These are phyloP conservation scores for Silybum marianum DNA, from an alignment of 129 eudicot genomes.

Conservation along the genomic window DNA sequence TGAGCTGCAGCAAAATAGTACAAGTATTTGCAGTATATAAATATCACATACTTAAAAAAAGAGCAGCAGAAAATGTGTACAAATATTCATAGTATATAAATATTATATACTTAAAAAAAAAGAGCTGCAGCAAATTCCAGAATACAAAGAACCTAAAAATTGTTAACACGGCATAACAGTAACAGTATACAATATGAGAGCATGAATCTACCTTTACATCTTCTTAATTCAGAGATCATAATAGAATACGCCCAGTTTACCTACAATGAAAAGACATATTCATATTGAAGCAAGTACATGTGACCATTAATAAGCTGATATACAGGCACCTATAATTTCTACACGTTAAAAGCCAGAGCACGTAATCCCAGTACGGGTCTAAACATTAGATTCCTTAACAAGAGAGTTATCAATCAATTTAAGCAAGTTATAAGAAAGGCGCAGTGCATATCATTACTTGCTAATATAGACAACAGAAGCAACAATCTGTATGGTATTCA, in stretches of 20 bases:
- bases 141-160: constrained; percentile 9
- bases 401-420: background rate
- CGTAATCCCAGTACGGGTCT: background rate
- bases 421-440: background rate
- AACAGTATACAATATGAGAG: constrained; percentile 48
- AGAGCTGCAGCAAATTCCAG: background rate
- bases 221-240: constrained; percentile 98
- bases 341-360: constrained; percentile 11
- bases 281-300: constrained; percentile 74
- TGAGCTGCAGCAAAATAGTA: background rate
- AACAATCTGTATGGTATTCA: background rate
- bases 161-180: constrained; percentile 16
- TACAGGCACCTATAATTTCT: constrained; percentile 40
- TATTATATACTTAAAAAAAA: background rate
- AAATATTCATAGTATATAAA: background rate
- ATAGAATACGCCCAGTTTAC: constrained; percentile 91
- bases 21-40: background rate
- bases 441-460: constrained; percentile 2
- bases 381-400: background rate
- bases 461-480: background rate
- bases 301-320: constrained; percentile 51
- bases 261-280: constrained; percentile 94
- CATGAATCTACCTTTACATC: constrained; percentile 98
- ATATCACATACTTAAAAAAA: background rate
- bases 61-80: background rate